Percentiles rank a stretch among this genome's conserved stretches.
These are phyloP conservation scores for Jamesozyma rosinii DNA, from an alignment of 805 yeast species.

Conservation along the genomic window DNA sequence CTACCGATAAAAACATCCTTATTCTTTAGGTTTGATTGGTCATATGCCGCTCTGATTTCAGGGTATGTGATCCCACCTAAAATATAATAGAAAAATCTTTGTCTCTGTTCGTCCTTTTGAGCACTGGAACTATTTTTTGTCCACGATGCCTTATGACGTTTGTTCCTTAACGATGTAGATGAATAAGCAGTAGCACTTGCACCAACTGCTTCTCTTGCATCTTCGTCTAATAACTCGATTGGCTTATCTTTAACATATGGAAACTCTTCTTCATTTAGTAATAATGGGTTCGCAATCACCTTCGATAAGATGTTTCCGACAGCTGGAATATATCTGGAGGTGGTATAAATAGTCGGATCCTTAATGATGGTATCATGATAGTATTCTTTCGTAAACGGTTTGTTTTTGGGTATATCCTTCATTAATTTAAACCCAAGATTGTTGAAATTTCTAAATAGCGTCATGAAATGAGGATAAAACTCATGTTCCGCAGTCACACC, in stretches of 20 bases:
- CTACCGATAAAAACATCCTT: conserved; percentile 78
- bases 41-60: conserved; percentile 69
- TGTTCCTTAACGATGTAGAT: conserved; percentile 53
- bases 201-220: conserved; percentile 29
- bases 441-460: conserved; percentile 49
- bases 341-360: conserved; percentile 38
- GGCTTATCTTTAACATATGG: conserved; percentile 76
- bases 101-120: conserved; percentile 38
- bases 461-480: conserved; percentile 36
- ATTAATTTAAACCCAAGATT: conserved; percentile 50
- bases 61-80: conserved; percentile 87
- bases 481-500: conserved; percentile 34
- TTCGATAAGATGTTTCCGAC: conserved; percentile 48
- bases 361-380: conserved; percentile 42
- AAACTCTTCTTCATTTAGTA: conserved; percentile 44
- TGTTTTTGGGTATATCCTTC: conserved; percentile 34
- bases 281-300: conserved; percentile 41
- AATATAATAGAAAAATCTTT: conserved; percentile 66
- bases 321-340: conserved; percentile 68
- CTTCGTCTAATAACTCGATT: conserved; percentile 35
- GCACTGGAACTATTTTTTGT: conserved; percentile 37
- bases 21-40: conserved; percentile 49
- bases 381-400: conserved; percentile 40
- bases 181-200: conserved; percentile 28
- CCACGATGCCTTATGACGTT: conserved; percentile 71